Evolutionary conservation across 345 rosid species (phyloP), one percentile per base, ranked within the genome.

Genomic region (Moringa oleifera): DNA sequence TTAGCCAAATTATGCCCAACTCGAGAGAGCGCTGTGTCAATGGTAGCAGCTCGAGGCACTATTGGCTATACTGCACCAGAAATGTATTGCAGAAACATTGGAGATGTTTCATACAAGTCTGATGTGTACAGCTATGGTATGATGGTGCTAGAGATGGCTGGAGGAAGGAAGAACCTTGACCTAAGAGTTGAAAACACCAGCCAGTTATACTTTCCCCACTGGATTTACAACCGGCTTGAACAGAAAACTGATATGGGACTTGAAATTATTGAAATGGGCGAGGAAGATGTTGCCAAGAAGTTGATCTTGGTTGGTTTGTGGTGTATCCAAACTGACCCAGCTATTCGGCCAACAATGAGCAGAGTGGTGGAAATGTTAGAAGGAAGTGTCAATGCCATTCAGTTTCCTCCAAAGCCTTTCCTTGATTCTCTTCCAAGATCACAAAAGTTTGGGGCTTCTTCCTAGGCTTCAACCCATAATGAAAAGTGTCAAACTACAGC

Each of bases 31-130:
- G 24, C 55, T 1, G 59, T 81, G 20, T 77, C 83, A 0, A 45
- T 71, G 73, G 0, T 60, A 18, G 69, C 59, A 0, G 66, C 57
- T 2, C 51, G 71, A 62, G 80, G 81, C 3, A 79, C 81, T 0
- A 3, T 22, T 6, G 80, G 81, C 1, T 81, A 81, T 33, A 66
- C 79, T 15, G 79, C 86, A 23, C 81, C 64, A 7, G 77, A 81
- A 60, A 51, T 81, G 51, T 62, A 63, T 64, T 24, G 53, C 17
- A 73, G 71, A 41, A 64, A 21, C 63, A 75, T 65, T 17, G 79
- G 83, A 61, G 74, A 57, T 54, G 77, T 68, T 54, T 73, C 81
- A 0, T 70, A 69, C 23, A 81, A 77, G 63, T 75, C 72, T 2
- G 80, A 73, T 61, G 83, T 73, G 9, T 75, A 75, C 23, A 81